Percentiles rank a stretch among this genome's conserved stretches.
These are phyloP conservation scores for Mycogone perniciosa DNA, from an alignment of 2,329 filamentous ascomycete species.

Conservation along the genomic window DNA sequence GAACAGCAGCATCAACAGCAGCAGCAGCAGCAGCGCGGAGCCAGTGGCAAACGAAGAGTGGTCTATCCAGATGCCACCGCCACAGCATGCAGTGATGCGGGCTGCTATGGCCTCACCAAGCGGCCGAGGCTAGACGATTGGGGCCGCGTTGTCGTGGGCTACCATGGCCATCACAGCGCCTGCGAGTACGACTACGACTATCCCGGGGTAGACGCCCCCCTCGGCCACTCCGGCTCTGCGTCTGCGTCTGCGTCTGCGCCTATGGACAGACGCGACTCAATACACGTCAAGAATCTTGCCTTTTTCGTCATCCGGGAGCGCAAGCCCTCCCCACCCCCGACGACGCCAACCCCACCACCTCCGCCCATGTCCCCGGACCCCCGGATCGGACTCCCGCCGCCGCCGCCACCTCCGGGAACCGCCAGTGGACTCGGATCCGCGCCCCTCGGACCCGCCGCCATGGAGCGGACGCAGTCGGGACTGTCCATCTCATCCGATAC, in stretches of 20 bases:
- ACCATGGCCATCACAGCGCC: conserved; percentile 4
- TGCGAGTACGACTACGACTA: conserved; percentile 1
- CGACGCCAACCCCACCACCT: conserved; percentile 8
- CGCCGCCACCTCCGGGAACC: conserved; percentile 18
- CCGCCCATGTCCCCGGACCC: conserved; percentile 19
- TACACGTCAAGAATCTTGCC: conserved; percentile 27
- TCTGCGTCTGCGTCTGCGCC: neutral
- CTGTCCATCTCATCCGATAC: conserved; percentile 41
- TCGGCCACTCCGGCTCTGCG: neutral
- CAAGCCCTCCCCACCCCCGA: conserved; percentile 13
- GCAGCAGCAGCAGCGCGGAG: neutral
- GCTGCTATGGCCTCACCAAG: conserved; percentile 11
- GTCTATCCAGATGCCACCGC: conserved; percentile 9
- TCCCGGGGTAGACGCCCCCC: neutral
- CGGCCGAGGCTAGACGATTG: conserved; percentile 11
- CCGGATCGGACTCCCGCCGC: conserved; percentile 14
- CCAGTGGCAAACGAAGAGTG: conserved; percentile 11
- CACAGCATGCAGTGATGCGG: conserved; percentile 7
- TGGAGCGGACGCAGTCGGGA: conserved; percentile 46
- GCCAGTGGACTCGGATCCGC: conserved; percentile 5
- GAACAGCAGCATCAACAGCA: conserved; percentile 4
- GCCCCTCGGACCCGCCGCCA: conserved; percentile 15
- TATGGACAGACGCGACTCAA: conserved; percentile 17
- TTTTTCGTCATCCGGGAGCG: conserved; percentile 36
- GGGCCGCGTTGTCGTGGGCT: conserved; percentile 10